Percentiles rank a stretch among this genome's conserved stretches.
These are phyloP conservation scores for Colletotrichum neosansevieriae DNA, from an alignment of 2,329 filamentous ascomycete genomes.

Conservation along the genomic window DNA sequence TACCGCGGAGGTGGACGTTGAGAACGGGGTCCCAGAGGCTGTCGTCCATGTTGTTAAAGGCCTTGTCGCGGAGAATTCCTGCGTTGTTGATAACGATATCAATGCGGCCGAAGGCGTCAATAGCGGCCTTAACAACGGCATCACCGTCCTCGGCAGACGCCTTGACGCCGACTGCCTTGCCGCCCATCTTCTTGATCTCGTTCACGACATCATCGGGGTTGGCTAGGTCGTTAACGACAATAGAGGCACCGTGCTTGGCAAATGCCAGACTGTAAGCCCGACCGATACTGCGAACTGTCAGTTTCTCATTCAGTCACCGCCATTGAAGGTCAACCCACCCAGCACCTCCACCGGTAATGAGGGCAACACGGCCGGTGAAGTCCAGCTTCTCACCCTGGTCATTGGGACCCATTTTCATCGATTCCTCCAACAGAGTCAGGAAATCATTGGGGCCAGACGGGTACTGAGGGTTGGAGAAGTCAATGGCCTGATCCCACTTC, in stretches of 20 bases:
- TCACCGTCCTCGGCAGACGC: constrained; percentile 95
- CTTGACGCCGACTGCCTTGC: constrained; percentile 92
- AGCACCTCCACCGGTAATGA: constrained; percentile 89
- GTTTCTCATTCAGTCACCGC: background rate
- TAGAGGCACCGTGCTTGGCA: constrained; percentile 82
- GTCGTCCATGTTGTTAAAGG: constrained; percentile 97
- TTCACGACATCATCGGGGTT: constrained; percentile 91
- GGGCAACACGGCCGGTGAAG: constrained; percentile 86
- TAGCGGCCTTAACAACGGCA: constrained; percentile 88
- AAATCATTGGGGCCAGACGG: constrained; percentile 91
- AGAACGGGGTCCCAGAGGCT: constrained; percentile 92
- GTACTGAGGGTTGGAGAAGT: constrained; percentile 88
- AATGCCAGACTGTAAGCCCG: constrained; percentile 91
- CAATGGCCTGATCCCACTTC: constrained; percentile 88
- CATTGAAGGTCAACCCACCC: constrained; percentile 61
- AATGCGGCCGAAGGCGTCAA: constrained; percentile 92
- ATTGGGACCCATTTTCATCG: constrained; percentile 80
- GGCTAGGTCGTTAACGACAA: constrained; percentile 96
- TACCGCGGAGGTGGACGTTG: constrained; percentile 92
- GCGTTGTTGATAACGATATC: constrained; percentile 99
- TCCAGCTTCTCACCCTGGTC: constrained; percentile 79
- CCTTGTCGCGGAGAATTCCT: constrained; percentile 97
- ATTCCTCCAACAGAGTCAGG: constrained; percentile 85
- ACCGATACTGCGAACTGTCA: constrained; percentile 72
- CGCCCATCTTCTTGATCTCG: constrained; percentile 91